These are phyloP conservation scores for Clavariopsis aquatica DNA, from an alignment of 495 filamentous ascomycete genomes.

Conservation along the genomic window DNA sequence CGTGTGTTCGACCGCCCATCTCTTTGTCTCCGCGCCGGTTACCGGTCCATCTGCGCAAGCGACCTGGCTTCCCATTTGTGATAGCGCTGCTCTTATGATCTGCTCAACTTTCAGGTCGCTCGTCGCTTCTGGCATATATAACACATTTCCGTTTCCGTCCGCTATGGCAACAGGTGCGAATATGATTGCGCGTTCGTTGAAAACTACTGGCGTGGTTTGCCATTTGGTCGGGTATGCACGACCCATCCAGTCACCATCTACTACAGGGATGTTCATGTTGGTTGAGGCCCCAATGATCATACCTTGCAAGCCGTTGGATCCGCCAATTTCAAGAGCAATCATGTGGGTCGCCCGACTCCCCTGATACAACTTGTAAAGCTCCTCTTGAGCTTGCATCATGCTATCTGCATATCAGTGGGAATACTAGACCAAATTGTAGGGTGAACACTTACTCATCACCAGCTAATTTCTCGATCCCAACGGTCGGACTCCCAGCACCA, in stretches of 20 bases:
- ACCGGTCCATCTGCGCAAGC: conserved; percentile 53
- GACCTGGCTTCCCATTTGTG: conserved; percentile 40
- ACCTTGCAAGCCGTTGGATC: conserved; percentile 57
- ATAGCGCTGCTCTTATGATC: conserved; percentile 36
- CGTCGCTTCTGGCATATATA: conserved; percentile 48
- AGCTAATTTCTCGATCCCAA: conserved; percentile 55
- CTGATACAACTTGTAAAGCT: conserved; percentile 48
- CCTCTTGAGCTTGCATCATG: conserved; percentile 52
- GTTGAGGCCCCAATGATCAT: conserved; percentile 53
- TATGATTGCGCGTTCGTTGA: conserved; percentile 52
- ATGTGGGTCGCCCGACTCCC: conserved; percentile 32
- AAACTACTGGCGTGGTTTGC: conserved; percentile 59
- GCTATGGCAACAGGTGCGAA: conserved; percentile 40
- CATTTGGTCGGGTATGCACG: conserved; percentile 59
- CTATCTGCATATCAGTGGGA: conserved; percentile 8
- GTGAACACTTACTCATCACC: conserved; percentile 46
- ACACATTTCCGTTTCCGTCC: conserved; percentile 54
- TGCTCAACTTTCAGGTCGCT: conserved; percentile 41
- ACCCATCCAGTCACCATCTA: conserved; percentile 61
- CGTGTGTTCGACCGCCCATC: conserved; percentile 55
- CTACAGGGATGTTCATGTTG: conserved; percentile 53
- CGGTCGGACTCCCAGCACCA: conserved; percentile 53
- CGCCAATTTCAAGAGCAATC: conserved; percentile 55
- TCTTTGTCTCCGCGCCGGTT: conserved; percentile 53
- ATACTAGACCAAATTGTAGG: not conserved